Conservation (phyloP, 78 protist genomes). For the Dictyostelium citrinum region DNA sequence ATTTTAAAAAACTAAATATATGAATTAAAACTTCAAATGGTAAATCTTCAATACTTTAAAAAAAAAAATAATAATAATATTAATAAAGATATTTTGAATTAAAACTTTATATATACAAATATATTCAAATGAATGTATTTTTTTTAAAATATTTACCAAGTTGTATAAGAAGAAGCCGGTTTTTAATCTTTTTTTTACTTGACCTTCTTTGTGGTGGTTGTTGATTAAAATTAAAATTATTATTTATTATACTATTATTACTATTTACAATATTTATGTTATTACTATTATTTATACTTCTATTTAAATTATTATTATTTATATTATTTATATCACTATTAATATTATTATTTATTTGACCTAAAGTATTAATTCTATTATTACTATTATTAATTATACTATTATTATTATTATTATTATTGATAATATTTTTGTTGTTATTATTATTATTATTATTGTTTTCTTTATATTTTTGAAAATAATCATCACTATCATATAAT, state of each 20-base stretch:
- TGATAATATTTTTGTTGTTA: not conserved
- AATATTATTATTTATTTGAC: too few relatives aligned
- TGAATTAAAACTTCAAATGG: constrained; percentile 44
- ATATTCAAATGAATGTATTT: not conserved
- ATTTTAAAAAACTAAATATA: constrained; percentile 52
- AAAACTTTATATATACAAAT: not conserved
- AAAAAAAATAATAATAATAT: not conserved
- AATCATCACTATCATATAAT: constrained; percentile 20
- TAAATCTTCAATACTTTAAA: constrained; percentile 37
- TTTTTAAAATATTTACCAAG: not conserved
- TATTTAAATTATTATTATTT: too few relatives aligned
- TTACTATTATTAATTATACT: not conserved
- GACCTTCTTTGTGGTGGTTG: not conserved
- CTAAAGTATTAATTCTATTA: not conserved
- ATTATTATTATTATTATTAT: not conserved
- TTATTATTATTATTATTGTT: not conserved
- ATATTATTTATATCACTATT: too few relatives aligned
- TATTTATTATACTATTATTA: not conserved
- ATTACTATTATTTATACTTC: too few relatives aligned
- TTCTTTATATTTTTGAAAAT: not conserved
- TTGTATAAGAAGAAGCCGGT: not conserved
- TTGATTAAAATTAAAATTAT: not conserved
- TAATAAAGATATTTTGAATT: not conserved
- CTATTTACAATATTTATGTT: not conserved
- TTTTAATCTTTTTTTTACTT: not conserved